A percentile compares a stretch with the other conserved stretches of the same genome.
These are phyloP conservation scores for Penicillium cinerascens DNA, from an alignment of 495 filamentous ascomycete species.

Conservation along the genomic window DNA sequence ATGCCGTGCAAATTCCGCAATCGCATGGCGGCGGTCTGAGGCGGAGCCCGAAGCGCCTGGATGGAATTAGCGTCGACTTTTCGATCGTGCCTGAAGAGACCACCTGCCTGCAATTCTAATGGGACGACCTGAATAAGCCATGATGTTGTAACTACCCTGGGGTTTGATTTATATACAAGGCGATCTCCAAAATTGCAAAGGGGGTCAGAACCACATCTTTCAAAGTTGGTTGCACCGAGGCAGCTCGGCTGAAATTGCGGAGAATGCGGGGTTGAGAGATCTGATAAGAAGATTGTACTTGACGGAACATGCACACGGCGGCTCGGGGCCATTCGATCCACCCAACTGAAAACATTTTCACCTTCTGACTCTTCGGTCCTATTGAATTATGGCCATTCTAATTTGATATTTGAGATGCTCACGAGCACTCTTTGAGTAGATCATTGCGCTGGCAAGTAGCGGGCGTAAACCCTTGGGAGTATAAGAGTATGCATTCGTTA, in stretches of 20 bases:
- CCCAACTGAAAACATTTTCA: no score
- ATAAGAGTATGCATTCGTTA: neutral
- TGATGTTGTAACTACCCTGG: neutral
- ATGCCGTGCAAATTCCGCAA: constrained; percentile 48
- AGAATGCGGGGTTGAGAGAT: constrained; percentile 6
- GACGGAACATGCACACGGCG: no score
- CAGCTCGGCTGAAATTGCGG: constrained; percentile 11
- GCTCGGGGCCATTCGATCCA: no score
- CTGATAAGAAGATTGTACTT: neutral
- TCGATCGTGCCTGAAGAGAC: neutral
- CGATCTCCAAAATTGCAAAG: neutral
- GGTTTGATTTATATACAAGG: neutral
- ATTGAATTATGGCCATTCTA: no score
- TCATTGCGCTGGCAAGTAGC: no score
- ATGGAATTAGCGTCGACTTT: constrained; percentile 1
- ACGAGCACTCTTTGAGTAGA: no score
- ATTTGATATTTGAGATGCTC: no score
- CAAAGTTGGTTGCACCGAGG: constrained; percentile 1
- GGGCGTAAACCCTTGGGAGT: neutral
- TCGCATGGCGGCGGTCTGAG: constrained; percentile 56
- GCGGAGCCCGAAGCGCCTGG: constrained; percentile 48
- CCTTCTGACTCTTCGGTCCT: neutral
- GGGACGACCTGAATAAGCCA: constrained; percentile 18
- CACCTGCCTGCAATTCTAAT: constrained; percentile 24
- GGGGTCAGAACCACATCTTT: neutral